Evolutionary conservation across 2,329 filamentous ascomycete genomes (phyloP), one percentile per base, ranked within the genome.

Genomic region (Trichoderma asperellum): DNA sequence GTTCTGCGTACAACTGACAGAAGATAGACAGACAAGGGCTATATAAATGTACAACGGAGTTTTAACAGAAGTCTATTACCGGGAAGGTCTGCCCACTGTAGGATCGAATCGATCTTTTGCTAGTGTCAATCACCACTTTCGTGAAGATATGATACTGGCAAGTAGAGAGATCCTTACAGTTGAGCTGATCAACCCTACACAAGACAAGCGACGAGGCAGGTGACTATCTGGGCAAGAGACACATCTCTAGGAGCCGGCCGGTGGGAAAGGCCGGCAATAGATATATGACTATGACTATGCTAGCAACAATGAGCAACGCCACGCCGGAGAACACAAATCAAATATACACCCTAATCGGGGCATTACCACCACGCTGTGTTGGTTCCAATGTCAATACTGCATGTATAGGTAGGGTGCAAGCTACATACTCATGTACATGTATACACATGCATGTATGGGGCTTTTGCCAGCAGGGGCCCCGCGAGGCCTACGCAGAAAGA

Each of bases 231-330:
- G 16, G 61, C 10, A 27, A 43, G 35, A 57, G 47, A 34, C 37
- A 21, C 7, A 63, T n/a, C 11, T 35, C 29, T n/a, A 47, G 32
- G 35, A 47, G 21, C 12, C 18, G 53, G 27, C 62, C 27, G 62
- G 53, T 14, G 52, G 60, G 60, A 52, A 35, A 53, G 63, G 37
- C 63, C 53, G 63, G 57, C 57, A 61, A 68, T 56, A 56, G 65
- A 61, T 68, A 60, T 68, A 68, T 35, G 47, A 43, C 40, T 43
- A 43, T 16, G 5, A 16, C 12, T 40, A n/a, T 55, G 7, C 24
- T 34, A 21, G 55, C 11, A 57, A 24, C 14, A 47, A 49, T 34
- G 37, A 53, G 34, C 32, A 68, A 43, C 52, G 37, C 58, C 58
- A 61, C 58, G 47, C 35, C 18, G 8, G 35, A 47, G 35, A 12